These are phyloP conservation scores for Phalaenopsis hybrid DNA, from an alignment of 116 monocot species.

Conservation along the genomic window DNA sequence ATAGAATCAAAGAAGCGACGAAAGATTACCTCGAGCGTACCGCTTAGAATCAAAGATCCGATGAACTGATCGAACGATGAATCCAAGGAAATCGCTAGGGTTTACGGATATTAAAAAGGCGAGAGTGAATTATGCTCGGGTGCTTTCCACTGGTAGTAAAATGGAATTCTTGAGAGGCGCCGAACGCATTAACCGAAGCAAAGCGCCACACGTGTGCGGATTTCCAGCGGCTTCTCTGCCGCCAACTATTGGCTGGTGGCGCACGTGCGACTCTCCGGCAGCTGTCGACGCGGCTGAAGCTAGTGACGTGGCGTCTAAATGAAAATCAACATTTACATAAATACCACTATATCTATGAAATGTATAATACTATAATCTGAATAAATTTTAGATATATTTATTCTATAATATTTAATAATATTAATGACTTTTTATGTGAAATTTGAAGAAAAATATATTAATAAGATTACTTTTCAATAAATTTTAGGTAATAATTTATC, in stretches of 20 bases:
- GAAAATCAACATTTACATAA: neutral
- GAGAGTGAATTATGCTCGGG: neutral
- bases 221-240: neutral
- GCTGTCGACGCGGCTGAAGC: neutral
- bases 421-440: too few relatives aligned
- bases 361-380: too few relatives aligned
- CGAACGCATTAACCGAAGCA: neutral
- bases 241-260: neutral
- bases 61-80: constrained; percentile 1
- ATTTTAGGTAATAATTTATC: too few relatives aligned
- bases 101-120: neutral
- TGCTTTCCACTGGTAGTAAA: neutral
- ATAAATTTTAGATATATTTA: too few relatives aligned
- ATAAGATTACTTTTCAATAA: too few relatives aligned
- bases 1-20: neutral
- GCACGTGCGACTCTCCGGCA: neutral
- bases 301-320: neutral
- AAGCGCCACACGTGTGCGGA: neutral
- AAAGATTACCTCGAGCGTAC: neutral
- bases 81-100: neutral
- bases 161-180: neutral
- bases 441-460: too few relatives aligned
- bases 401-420: too few relatives aligned
- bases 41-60: neutral
- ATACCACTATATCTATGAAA: too few relatives aligned